Conservation (phyloP, 1,284 basidiomycete species). For the Cryptococcus sp. region DNA sequence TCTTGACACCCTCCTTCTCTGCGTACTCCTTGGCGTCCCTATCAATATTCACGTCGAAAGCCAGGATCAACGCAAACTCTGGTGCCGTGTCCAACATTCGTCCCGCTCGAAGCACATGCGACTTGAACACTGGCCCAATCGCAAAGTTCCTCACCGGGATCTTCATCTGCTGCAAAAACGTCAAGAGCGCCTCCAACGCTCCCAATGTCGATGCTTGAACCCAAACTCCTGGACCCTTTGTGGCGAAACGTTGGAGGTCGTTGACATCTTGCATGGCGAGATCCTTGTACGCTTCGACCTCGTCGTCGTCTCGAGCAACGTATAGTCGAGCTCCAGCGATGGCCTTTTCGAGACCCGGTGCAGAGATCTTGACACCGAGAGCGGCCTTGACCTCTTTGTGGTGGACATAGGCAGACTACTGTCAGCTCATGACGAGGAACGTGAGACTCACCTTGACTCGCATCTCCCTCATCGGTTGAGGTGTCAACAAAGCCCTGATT, state of each 20-base stretch:
- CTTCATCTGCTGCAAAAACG: slow-evolving; percentile 92
- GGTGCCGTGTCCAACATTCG: slow-evolving; percentile 96
- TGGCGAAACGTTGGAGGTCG: slow-evolving; percentile 81
- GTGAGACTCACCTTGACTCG: slow-evolving; percentile 71
- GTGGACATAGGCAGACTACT: slow-evolving; percentile 89
- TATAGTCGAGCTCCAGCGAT: slow-evolving; percentile 94
- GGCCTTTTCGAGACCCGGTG: slow-evolving; percentile 96
- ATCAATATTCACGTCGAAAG: slow-evolving; percentile 86
- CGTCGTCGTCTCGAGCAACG: slow-evolving; percentile 87
- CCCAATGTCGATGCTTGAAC: slow-evolving; percentile 98
- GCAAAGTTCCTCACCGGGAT: slow-evolving; percentile 97
- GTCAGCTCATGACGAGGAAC: neutral
- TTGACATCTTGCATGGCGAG: slow-evolving; percentile 97
- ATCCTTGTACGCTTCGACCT: slow-evolving; percentile 89
- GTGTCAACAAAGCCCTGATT: slow-evolving; percentile 88
- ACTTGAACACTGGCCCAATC: slow-evolving; percentile 96
- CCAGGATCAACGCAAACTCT: slow-evolving; percentile 90
- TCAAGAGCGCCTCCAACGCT: slow-evolving; percentile 92
- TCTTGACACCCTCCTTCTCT: slow-evolving; percentile 84
- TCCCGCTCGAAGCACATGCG: slow-evolving; percentile 85
- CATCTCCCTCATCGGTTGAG: slow-evolving; percentile 91
- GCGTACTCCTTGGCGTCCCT: slow-evolving; percentile 87
- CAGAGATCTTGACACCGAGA: slow-evolving; percentile 92
- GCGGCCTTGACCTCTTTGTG: slow-evolving; percentile 98
- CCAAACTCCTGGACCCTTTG: slow-evolving; percentile 90